A percentile compares a stretch with the other conserved stretches of the same genome.
phyloP scores from a whole-genome alignment of 768 basidiomycete species.

The Suillus lakei region DNA sequence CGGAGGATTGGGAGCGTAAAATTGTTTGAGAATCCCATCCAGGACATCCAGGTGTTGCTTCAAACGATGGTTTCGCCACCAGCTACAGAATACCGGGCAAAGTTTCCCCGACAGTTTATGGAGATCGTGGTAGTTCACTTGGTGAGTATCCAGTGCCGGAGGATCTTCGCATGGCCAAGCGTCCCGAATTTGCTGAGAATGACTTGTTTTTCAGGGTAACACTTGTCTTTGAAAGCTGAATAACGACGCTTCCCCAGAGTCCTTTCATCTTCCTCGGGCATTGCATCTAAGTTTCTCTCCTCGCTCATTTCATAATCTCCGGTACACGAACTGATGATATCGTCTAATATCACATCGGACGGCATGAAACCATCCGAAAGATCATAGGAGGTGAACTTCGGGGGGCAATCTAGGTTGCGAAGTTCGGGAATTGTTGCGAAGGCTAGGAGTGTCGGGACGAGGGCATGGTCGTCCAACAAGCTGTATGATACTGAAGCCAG shows the following conservation, averaged over 20 bases:
- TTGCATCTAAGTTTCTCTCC: constrained; percentile 10
- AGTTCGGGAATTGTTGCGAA: constrained; percentile 26
- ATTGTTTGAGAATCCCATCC: constrained; percentile 12
- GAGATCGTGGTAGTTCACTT: constrained; percentile 11
- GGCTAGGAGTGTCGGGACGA: constrained; percentile 37
- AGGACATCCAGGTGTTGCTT: constrained; percentile 19
- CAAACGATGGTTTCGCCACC: constrained; percentile 24
- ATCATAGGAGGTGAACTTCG: constrained; percentile 18
- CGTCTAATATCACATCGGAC: neutral
- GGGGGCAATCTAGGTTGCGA: constrained; percentile 16
- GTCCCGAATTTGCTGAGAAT: constrained; percentile 5
- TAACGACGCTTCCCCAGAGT: constrained; percentile 11
- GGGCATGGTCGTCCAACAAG: constrained; percentile 12
- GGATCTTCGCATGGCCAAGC: constrained; percentile 26
- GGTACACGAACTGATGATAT: neutral
- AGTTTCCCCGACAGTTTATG: neutral
- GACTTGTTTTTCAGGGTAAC: constrained; percentile 7
- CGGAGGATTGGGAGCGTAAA: neutral
- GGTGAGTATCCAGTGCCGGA: constrained; percentile 6
- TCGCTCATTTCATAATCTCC: constrained; percentile 16
- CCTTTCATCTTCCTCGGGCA: neutral
- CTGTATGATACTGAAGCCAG: constrained; percentile 38
- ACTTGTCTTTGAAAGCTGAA: constrained; percentile 14
- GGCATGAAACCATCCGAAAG: constrained; percentile 17
- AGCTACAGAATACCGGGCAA: constrained; percentile 13